phyloP scores from a whole-genome alignment of 129 eudicot species.

The Flaveria sonorensis region DNA sequence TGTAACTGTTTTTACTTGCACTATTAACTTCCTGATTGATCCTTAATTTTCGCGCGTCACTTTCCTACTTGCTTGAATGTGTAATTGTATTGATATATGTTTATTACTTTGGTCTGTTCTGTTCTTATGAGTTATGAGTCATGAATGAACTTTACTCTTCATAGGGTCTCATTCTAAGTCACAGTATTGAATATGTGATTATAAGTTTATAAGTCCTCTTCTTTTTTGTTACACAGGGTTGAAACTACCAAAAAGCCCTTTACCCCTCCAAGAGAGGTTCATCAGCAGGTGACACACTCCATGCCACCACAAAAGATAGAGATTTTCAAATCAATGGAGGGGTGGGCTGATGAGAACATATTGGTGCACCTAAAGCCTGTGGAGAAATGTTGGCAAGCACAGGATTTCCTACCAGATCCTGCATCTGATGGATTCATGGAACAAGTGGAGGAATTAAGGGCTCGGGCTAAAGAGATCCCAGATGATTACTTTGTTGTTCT shows the following conservation, averaged over 20 bases:
- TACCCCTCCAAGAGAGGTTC: constrained; percentile 77
- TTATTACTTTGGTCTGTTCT: neutral
- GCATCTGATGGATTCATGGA: constrained; percentile 84
- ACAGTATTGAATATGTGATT: constrained; percentile 11
- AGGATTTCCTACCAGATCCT: constrained; percentile 84
- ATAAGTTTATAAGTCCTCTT: neutral
- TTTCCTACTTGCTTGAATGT: neutral
- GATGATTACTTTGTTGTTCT: constrained; percentile 83
- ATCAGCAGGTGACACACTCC: constrained; percentile 75
- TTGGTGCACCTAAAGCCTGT: constrained; percentile 74
- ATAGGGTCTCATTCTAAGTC: neutral
- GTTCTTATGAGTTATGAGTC: neutral
- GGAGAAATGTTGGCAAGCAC: constrained; percentile 91
- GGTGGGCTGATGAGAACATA: constrained; percentile 77
- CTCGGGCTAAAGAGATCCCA: constrained; percentile 77
- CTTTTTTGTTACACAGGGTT: constrained; percentile 42
- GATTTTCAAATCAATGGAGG: constrained; percentile 70
- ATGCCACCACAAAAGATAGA: constrained; percentile 90
- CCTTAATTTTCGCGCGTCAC: neutral
- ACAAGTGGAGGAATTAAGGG: constrained; percentile 71
- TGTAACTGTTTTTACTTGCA: neutral
- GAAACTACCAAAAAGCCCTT: constrained; percentile 63
- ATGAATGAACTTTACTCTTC: neutral
- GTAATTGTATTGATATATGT: neutral
- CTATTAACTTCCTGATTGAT: neutral